Conservation (phyloP, 768 basidiomycete genomes). For the Russula sp. region DNA sequence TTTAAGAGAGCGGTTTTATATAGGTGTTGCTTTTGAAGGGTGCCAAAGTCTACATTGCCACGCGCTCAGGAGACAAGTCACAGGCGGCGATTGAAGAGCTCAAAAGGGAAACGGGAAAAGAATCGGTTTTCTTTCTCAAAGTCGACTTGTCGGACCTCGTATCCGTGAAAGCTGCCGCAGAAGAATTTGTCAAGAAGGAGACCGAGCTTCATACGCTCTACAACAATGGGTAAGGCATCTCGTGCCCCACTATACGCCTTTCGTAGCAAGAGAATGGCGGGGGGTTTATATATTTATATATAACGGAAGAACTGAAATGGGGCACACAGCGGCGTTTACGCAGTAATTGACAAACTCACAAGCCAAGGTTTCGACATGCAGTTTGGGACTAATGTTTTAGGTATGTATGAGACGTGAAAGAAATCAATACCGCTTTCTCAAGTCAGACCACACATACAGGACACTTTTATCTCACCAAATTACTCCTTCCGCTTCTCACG, state of each 20-base stretch:
- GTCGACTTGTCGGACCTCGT: conserved; percentile 10
- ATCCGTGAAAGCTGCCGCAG: conserved; percentile 8
- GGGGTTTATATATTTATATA: not conserved
- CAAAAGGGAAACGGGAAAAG: conserved; percentile 11
- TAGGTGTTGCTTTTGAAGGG: conserved; percentile 10
- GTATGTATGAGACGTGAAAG: not conserved
- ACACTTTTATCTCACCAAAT: conserved; percentile 6
- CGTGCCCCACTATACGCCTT: not conserved
- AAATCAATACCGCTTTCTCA: not conserved
- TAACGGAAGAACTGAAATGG: not conserved
- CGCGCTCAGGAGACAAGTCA: conserved; percentile 3
- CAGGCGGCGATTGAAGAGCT: not conserved
- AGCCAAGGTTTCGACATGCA: conserved; percentile 16
- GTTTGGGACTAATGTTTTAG: conserved; percentile 4
- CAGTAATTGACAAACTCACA: conserved; percentile 1
- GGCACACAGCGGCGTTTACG: conserved; percentile 2
- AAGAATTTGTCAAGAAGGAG: conserved; percentile 2
- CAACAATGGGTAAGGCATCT: conserved; percentile 4
- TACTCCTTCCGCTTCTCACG: conserved; percentile 7
- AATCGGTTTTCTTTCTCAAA: not conserved
- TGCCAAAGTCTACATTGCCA: conserved; percentile 12
- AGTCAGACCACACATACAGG: not conserved
- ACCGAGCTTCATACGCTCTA: conserved; percentile 11
- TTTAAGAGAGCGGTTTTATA: not conserved
- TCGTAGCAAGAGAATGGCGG: not conserved